Conservation (phyloP, 345 rosid species). For the Lenwebbia sp. region DNA sequence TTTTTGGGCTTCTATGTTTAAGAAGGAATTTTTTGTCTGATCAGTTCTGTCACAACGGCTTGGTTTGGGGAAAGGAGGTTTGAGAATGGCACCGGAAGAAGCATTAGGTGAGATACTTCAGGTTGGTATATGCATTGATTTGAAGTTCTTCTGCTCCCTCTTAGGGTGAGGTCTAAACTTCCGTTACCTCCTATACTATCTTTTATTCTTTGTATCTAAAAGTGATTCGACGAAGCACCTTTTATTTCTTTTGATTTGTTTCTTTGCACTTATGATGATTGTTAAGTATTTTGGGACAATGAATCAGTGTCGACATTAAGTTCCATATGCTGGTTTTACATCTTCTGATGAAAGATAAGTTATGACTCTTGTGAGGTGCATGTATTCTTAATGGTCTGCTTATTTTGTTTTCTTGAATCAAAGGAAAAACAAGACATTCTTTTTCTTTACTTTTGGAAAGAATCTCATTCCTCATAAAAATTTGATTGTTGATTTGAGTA, state of each 20-base stretch:
- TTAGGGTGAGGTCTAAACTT: not conserved
- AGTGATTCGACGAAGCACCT: not conserved
- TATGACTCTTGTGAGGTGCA: not conserved
- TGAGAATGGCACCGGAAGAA: slow-evolving; percentile 94
- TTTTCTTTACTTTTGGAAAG: not conserved
- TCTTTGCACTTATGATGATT: not conserved
- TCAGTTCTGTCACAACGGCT: slow-evolving; percentile 92
- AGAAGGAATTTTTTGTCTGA: slow-evolving; percentile 20
- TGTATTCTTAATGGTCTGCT: not conserved
- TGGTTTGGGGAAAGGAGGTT: slow-evolving; percentile 90
- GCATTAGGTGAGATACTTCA: slow-evolving; percentile 71
- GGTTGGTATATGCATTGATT: slow-evolving; percentile 24
- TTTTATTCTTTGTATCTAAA: not conserved
- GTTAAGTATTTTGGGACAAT: not conserved
- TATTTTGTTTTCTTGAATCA: not conserved
- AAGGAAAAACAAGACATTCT: not conserved
- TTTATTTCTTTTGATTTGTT: not conserved
- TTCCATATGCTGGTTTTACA: not conserved
- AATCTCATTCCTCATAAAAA: not conserved
- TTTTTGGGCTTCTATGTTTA: slow-evolving; percentile 11
- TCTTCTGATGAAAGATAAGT: not conserved
- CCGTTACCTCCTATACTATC: not conserved
- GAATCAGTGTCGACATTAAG: not conserved
- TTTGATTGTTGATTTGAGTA: not conserved
- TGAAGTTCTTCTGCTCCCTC: not conserved